Conservation (phyloP, 2,329 filamentous ascomycete species). For the Paecilomyces variotii region DNA sequence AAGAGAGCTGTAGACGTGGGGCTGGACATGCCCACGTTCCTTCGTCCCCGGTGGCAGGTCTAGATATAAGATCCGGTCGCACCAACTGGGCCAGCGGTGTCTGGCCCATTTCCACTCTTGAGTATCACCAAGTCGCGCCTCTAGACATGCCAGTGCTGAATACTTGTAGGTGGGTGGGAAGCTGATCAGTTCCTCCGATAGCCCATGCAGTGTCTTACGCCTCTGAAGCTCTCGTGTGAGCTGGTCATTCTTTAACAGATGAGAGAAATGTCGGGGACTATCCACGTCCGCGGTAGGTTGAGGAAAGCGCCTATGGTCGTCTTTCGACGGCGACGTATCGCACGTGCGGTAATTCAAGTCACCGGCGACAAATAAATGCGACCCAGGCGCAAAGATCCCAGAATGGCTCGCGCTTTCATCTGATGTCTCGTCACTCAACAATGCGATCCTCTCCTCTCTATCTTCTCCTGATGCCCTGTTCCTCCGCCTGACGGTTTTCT, state of each 20-base stretch:
- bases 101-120: conserved; percentile 64
- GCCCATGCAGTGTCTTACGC: conserved; percentile 66
- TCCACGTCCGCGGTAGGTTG: conserved; percentile 43
- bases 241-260: conserved; percentile 69
- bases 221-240: conserved; percentile 62
- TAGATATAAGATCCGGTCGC: conserved; percentile 78
- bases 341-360: conserved; percentile 94
- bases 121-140: conserved; percentile 19
- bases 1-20: conserved; percentile 61
- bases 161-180: conserved; percentile 98
- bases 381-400: conserved; percentile 62
- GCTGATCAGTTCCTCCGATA: conserved; percentile 63
- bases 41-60: conserved; percentile 50
- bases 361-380: conserved; percentile 77
- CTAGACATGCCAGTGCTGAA: conserved; percentile 38
- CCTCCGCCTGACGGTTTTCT: conserved; percentile 4
- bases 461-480: conserved; percentile 34
- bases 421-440: conserved; percentile 19
- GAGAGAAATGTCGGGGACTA: conserved; percentile 55
- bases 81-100: conserved; percentile 88
- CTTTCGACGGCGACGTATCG: conserved; percentile 52
- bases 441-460: conserved; percentile 22
- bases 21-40: conserved; percentile 36
- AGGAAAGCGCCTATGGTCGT: conserved; percentile 55
- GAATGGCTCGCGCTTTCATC: conserved; percentile 21